Evolutionary conservation across 352 stramenopile species (phyloP).

Genomic region (Peronospora destructor): DNA sequence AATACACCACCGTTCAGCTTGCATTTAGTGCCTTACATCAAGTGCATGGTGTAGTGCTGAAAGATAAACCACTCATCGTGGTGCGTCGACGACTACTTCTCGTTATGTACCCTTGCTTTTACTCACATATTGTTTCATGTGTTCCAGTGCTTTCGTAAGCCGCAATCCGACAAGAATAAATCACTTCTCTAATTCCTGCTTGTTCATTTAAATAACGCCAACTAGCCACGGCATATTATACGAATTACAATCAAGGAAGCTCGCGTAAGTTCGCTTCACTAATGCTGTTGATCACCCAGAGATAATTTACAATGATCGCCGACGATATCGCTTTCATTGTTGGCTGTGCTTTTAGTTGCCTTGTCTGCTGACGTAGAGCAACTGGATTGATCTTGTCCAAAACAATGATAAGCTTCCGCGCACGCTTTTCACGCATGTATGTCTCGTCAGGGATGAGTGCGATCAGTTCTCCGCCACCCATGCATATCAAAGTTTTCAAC

Average conservation of each 20-base stretch:
- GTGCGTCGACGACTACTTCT: slow-evolving; percentile 33
- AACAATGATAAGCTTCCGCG: slow-evolving; percentile 55
- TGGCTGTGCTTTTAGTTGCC: slow-evolving; percentile 32
- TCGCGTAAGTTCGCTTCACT: slow-evolving; percentile 64
- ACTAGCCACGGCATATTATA: slow-evolving; percentile 3
- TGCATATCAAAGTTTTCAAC: slow-evolving; percentile 57
- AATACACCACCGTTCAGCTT: slow-evolving; percentile 44
- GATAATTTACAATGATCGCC: slow-evolving; percentile 68
- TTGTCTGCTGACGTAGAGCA: slow-evolving; percentile 39
- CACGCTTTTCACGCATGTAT: slow-evolving; percentile 40
- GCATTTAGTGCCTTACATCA: slow-evolving; percentile 44
- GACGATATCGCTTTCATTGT: slow-evolving; percentile 35
- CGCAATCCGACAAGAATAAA: slow-evolving; percentile 16
- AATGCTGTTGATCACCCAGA: slow-evolving; percentile 85
- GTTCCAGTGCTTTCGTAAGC: slow-evolving; percentile 32
- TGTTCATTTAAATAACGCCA: slow-evolving; percentile 22
- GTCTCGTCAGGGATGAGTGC: slow-evolving; percentile 44
- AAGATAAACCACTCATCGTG: slow-evolving; percentile 76
- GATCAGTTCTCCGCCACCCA: slow-evolving; percentile 56
- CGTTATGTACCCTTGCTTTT: slow-evolving; percentile 5
- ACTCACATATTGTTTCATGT: slow-evolving; percentile 15
- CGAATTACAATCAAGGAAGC: slow-evolving; percentile 12
- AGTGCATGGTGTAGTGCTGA: slow-evolving; percentile 64
- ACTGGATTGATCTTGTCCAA: slow-evolving; percentile 67
- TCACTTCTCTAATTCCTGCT: slow-evolving; percentile 5